These are phyloP conservation scores for Epichloe gansuensis DNA, from an alignment of 2,329 filamentous ascomycete genomes.

Conservation along the genomic window DNA sequence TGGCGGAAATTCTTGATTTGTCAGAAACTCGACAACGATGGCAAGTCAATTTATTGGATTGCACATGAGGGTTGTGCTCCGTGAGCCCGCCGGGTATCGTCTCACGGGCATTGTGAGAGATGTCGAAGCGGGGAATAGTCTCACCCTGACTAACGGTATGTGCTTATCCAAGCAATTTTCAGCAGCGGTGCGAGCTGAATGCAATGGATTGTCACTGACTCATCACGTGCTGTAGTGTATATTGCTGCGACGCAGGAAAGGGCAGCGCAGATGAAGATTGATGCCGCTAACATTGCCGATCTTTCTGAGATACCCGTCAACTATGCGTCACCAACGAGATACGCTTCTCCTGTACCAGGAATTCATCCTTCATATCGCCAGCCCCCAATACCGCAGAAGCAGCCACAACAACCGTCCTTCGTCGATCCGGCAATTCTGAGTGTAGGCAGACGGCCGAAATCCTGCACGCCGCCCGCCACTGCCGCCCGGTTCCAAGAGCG, in stretches of 20 bases:
- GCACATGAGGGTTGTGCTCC: slow-evolving; percentile 61
- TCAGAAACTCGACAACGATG: slow-evolving; percentile 12
- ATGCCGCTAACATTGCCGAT: slow-evolving; percentile 32
- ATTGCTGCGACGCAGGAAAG: slow-evolving; percentile 30
- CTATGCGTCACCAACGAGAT: slow-evolving; percentile 15
- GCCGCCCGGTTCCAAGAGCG: slow-evolving; percentile 1
- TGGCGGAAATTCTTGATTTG: background rate
- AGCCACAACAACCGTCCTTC: slow-evolving; percentile 34
- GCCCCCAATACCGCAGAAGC: slow-evolving; percentile 16
- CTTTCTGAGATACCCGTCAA: slow-evolving; percentile 26
- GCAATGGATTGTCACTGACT: background rate
- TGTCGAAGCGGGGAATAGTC: slow-evolving; percentile 51
- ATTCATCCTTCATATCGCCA: slow-evolving; percentile 5
- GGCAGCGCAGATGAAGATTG: slow-evolving; percentile 30
- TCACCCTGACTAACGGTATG: slow-evolving; percentile 62
- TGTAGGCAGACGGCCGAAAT: slow-evolving; percentile 34
- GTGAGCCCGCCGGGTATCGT: slow-evolving; percentile 47
- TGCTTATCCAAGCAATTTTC: background rate
- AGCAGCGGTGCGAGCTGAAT: background rate
- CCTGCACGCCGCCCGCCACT: slow-evolving; percentile 15
- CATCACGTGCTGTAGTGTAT: slow-evolving; percentile 20
- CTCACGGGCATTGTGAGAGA: slow-evolving; percentile 59
- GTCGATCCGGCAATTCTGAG: slow-evolving; percentile 77
- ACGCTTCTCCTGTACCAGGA: slow-evolving; percentile 14
- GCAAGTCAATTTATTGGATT: slow-evolving; percentile 61